Evolutionary conservation across 352 stramenopile genomes (phyloP).

Genomic region (Globisporangium spiculum): DNA sequence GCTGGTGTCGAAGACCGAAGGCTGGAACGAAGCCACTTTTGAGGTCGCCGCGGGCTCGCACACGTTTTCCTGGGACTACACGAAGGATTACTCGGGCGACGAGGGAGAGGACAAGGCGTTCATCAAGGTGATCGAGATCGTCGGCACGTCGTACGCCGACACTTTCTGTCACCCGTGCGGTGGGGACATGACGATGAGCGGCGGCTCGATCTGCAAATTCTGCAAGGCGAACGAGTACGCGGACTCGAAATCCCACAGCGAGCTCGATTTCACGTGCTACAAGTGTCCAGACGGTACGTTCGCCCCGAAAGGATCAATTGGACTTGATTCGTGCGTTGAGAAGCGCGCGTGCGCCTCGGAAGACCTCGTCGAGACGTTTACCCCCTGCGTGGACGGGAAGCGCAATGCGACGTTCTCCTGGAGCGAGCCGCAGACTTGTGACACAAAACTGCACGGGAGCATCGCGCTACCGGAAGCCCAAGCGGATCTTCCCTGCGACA

Average conservation of each 20-base stretch:
- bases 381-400: conserved; percentile 46
- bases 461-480: conserved; percentile 42
- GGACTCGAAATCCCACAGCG: conserved; percentile 59
- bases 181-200: conserved; percentile 72
- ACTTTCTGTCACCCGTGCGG: conserved; percentile 72
- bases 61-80: conserved; percentile 77
- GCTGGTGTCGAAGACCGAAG: conserved; percentile 62
- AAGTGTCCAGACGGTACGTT: conserved; percentile 59
- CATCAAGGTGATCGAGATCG: conserved; percentile 78
- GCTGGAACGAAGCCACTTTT: conserved; percentile 63
- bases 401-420: conserved; percentile 64
- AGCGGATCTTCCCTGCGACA: conserved; percentile 41
- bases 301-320: conserved; percentile 71
- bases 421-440: conserved; percentile 66
- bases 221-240: conserved; percentile 80
- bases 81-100: conserved; percentile 76
- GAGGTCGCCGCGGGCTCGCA: conserved; percentile 57
- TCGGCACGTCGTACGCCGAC: conserved; percentile 76
- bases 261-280: conserved; percentile 78
- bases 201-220: conserved; percentile 74
- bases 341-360: conserved; percentile 58
- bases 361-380: conserved; percentile 62
- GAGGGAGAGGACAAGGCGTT: conserved; percentile 63
- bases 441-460: conserved; percentile 35
- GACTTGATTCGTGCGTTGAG: conserved; percentile 58